Base-by-base conservation (phyloP, 2,329 filamentous ascomycete species). In the Triangularia verruculosa region DNA sequence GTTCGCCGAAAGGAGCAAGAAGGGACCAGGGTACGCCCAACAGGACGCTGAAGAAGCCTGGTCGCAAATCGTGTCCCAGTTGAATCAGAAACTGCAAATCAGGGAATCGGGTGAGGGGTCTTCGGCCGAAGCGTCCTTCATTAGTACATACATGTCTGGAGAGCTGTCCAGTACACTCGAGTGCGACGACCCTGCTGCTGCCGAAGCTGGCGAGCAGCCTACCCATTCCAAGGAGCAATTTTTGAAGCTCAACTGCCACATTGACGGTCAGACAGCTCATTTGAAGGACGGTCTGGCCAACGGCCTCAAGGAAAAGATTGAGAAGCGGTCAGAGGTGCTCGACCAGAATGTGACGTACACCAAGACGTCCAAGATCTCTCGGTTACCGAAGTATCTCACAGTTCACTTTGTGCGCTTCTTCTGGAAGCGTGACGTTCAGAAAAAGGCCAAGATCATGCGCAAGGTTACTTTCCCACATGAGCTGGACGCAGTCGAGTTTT, bases 371-470 rank as follows among this genome's bases (percentile, higher is more conserved):
- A 87, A 89, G 73, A 96, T 99, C 71, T 87, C 93, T 11, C 89
- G 94, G 20, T 82, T 97, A 57, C 95, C 95, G 17, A 96, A 97
- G 77, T 97, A 99, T 75, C 84, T 99, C 53, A 95, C 95, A 0
- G 92, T 99, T 3, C 95, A 99, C 77, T 97, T 99, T 75, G 91
- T 99, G 62, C 92, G 95, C 68, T 99, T 99, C 80, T 97, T 94
- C 81, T 99, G 95, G 95, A 94, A 96, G 74, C 88, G 90, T 55
- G 92, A 96, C 70, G 93, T 92, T 3, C 90, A 96, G 77, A 98
- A 98, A 82, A 99, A 99, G 83, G 93, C 94, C 69, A 99, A 99
- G 84, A 99, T 99, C 71, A 94, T 99, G 91, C 91, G 93, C 75
- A 99, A 98, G 79, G 95, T 99, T 63, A 94, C 92, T 0, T 99